Evolutionary conservation across 106 monocot species (phyloP).

Genomic region (Agapanthus africanus): DNA sequence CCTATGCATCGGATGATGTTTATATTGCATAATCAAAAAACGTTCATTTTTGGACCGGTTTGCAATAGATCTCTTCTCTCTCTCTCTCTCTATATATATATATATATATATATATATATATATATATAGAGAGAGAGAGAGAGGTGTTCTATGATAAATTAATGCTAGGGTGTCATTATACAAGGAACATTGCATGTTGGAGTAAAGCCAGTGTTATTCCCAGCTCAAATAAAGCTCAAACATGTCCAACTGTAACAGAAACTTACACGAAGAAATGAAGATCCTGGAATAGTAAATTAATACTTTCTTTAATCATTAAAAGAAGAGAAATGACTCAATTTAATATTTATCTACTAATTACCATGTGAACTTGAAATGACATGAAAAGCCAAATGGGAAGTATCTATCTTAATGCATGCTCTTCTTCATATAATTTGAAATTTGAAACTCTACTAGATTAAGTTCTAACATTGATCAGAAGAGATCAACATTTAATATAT

Average conservation of each 20-base stretch:
- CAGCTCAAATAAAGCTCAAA: slow-evolving; percentile 5
- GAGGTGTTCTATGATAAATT: background rate
- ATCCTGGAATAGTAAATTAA: background rate
- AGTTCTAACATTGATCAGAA: no score
- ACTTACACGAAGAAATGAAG: slow-evolving; percentile 4
- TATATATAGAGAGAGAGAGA: no score
- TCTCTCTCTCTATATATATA: no score
- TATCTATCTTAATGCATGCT: no score
- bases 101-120: no score
- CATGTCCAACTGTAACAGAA: slow-evolving; percentile 4
- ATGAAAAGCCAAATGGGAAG: background rate
- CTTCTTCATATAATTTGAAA: no score
- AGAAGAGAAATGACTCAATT: background rate
- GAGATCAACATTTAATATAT: no score
- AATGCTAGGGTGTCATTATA: background rate
- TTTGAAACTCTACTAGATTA: no score
- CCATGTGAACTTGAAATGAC: slow-evolving; percentile 2
- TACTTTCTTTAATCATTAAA: background rate
- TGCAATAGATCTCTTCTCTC: no score
- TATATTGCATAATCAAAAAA: no score
- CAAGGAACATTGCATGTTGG: slow-evolving; percentile 5
- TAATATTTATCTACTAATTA: background rate
- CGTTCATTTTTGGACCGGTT: no score
- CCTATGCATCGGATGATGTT: no score
- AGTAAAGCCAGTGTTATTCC: background rate